Percentiles rank a stretch among this genome's conserved stretches.
phyloP scores from a whole-genome alignment of 257 asterid species.

The Handroanthus guayacan region DNA sequence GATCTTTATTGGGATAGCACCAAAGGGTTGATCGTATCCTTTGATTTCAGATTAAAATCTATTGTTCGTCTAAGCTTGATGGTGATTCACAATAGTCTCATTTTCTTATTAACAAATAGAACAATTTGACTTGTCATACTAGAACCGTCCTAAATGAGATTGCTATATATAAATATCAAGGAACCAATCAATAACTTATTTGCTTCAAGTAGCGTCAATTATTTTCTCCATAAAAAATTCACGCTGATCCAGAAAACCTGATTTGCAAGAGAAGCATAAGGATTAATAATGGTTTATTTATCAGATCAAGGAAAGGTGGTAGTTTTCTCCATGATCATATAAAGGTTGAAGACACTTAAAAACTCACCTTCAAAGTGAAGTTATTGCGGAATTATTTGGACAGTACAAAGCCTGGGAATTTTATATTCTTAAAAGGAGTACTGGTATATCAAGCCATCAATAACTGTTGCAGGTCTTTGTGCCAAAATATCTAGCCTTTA shows the following conservation, averaged over 20 bases:
- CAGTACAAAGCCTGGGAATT: not conserved
- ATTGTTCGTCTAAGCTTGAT: no score
- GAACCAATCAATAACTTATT: no score
- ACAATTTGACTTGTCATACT: no score
- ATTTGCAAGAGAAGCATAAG: not conserved
- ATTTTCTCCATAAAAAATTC: no score
- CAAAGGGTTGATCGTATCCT: no score
- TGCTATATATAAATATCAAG: no score
- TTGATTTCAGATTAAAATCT: no score
- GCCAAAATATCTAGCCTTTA: not conserved
- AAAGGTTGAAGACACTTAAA: slow-evolving; percentile 1
- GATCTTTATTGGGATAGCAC: no score
- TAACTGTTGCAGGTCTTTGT: not conserved
- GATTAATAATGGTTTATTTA: not conserved
- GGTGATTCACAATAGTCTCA: no score
- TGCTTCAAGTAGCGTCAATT: no score
- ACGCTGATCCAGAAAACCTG: not conserved
- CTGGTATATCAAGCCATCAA: not conserved
- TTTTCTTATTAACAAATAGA: no score
- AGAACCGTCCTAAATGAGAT: no score
- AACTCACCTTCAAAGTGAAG: slow-evolving; percentile 40
- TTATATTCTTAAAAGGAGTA: not conserved
- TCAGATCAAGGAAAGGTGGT: not conserved
- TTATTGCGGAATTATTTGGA: slow-evolving; percentile 1
- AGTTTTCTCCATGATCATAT: not conserved